A percentile compares a stretch with the other conserved stretches of the same genome.
phyloP scores from a whole-genome alignment of 164 flowering plant genomes.

The Chimonanthus praecox region DNA sequence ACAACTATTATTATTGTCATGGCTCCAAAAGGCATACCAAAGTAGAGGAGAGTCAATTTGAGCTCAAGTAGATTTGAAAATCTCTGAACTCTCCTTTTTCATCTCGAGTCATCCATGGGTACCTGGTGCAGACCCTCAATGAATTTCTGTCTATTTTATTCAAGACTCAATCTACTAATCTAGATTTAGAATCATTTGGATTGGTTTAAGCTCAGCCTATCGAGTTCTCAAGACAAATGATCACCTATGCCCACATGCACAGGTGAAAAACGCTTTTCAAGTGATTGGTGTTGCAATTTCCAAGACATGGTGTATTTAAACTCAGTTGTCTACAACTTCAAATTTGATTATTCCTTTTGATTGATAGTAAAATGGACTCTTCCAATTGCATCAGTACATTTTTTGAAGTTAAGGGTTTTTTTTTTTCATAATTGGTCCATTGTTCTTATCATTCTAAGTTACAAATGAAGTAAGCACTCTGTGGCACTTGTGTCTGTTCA shows the following conservation, averaged over 20 bases:
- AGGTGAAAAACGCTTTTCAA: too few species aligned
- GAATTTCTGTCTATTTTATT: not conserved
- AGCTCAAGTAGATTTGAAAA: too few species aligned
- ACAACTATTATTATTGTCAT: too few species aligned
- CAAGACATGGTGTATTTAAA: too few species aligned
- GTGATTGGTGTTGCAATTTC: too few species aligned
- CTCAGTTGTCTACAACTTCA: too few species aligned
- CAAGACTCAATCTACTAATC: not conserved
- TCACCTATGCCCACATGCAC: too few species aligned
- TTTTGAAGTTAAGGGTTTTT: not conserved
- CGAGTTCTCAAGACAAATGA: not conserved
- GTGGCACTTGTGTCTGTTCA: too few species aligned
- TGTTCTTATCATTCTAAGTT: not conserved
- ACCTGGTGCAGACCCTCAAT: not conserved
- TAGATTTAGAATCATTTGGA: not conserved
- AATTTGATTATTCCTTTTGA: too few species aligned
- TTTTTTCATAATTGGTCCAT: not conserved
- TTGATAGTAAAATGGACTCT: too few species aligned
- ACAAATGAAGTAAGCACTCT: not conserved
- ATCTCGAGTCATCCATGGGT: not conserved
- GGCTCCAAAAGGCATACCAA: not conserved
- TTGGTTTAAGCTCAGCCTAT: not conserved
- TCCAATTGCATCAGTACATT: not conserved
- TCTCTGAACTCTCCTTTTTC: not conserved
- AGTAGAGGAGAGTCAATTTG: too few species aligned